Conservation (phyloP, 768 basidiomycete species). For the Naganishia kalamii region DNA sequence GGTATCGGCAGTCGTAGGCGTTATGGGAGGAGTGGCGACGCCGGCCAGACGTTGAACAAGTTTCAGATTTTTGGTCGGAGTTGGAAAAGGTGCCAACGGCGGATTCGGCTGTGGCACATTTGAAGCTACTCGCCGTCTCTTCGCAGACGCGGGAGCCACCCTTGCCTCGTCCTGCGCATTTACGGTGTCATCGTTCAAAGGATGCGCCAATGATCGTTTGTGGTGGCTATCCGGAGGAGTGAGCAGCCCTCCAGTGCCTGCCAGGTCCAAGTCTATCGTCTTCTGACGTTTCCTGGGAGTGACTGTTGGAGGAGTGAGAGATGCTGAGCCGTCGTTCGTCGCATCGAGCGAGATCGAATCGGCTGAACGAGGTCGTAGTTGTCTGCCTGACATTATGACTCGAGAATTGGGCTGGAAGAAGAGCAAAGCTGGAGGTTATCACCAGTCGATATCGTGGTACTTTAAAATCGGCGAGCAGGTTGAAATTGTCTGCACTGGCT, state of each 20-base stretch:
- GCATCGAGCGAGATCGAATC: neutral
- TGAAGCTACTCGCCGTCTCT: neutral
- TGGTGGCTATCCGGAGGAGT: constrained; percentile 15
- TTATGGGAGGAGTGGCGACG: constrained; percentile 21
- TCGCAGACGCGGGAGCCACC: neutral
- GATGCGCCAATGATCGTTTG: neutral
- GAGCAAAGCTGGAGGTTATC: too few species aligned
- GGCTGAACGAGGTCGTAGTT: neutral
- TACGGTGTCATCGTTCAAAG: neutral
- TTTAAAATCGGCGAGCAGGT: too few species aligned
- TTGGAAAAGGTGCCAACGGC: constrained; percentile 41
- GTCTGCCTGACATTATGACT: neutral
- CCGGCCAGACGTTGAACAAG: neutral
- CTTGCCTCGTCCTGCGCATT: neutral
- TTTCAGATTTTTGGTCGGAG: constrained; percentile 25
- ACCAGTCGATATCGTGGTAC: too few species aligned
- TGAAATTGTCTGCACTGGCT: too few species aligned
- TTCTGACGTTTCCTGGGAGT: constrained; percentile 12
- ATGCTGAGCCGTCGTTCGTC: neutral
- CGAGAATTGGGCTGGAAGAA: neutral
- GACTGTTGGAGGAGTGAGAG: neutral
- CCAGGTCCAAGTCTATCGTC: neutral
- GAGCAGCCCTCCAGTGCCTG: neutral
- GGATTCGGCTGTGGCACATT: constrained; percentile 42
- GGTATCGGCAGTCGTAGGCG: constrained; percentile 24